These are phyloP conservation scores for Backusella circina DNA, from an alignment of 192 early-diverging fungal genomes.

Conservation along the genomic window DNA sequence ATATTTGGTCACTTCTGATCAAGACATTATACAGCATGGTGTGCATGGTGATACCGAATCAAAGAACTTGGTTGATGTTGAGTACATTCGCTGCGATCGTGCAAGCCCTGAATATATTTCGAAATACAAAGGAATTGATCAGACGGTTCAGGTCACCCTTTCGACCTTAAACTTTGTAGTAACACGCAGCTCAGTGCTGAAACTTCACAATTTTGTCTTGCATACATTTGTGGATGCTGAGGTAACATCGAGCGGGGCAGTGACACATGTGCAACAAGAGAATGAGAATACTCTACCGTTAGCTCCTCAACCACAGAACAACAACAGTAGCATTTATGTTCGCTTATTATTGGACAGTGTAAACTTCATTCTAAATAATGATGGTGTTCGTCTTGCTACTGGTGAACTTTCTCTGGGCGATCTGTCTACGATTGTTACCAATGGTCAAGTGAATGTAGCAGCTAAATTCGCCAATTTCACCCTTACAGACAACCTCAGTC, in stretches of 20 bases:
- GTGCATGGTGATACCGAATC: conserved; percentile 30
- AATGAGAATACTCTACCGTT: background rate
- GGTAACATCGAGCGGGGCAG: background rate
- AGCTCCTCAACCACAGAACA: background rate
- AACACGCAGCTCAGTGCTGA: conserved; percentile 79
- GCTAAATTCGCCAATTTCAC: conserved; percentile 73
- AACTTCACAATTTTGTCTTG: conserved; percentile 80
- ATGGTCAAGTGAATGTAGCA: conserved; percentile 54
- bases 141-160: conserved; percentile 75
- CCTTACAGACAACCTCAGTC: conserved; percentile 56
- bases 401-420: conserved; percentile 68
- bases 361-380: conserved; percentile 79
- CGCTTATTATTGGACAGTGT: conserved; percentile 75
- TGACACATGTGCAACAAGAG: background rate
- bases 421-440: conserved; percentile 61
- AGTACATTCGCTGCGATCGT: conserved; percentile 69
- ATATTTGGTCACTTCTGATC: conserved; percentile 56
- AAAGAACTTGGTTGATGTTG: conserved; percentile 66
- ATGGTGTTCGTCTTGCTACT: conserved; percentile 72
- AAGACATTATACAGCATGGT: background rate
- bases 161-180: conserved; percentile 81
- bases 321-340: conserved; percentile 65
- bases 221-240: conserved; percentile 58
- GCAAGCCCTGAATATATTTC: conserved; percentile 68
- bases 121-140: conserved; percentile 75